phyloP scores from a whole-genome alignment of 2,329 filamentous ascomycete genomes.

The Paecilomyces sp. region DNA sequence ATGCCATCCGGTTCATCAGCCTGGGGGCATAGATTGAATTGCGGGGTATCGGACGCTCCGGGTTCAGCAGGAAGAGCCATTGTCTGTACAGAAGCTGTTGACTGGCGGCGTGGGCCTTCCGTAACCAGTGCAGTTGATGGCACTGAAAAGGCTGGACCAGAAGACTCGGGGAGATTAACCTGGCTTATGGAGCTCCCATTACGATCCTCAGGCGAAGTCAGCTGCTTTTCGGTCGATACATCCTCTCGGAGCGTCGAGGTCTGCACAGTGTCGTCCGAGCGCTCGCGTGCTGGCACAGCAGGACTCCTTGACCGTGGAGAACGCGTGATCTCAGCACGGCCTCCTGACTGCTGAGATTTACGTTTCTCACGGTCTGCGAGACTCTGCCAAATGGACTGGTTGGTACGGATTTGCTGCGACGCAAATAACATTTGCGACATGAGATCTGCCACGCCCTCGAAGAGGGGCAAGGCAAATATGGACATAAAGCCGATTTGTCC shows the following conservation, averaged over 20 bases:
- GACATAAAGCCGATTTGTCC: constrained; percentile 96
- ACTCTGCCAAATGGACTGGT: constrained; percentile 61
- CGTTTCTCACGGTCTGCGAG: constrained; percentile 24
- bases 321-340: constrained; percentile 14
- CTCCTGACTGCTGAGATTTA: constrained; percentile 12
- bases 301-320: constrained; percentile 31
- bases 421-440: constrained; percentile 80
- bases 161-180: constrained; percentile 27
- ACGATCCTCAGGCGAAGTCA: constrained; percentile 10
- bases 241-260: constrained; percentile 9
- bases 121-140: constrained; percentile 22
- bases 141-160: constrained; percentile 23
- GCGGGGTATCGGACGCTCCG: not conserved
- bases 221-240: constrained; percentile 3
- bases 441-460: constrained; percentile 78
- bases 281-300: constrained; percentile 5
- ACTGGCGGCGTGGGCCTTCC: constrained; percentile 21
- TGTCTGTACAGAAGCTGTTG: constrained; percentile 16
- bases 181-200: constrained; percentile 28
- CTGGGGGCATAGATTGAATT: not conserved
- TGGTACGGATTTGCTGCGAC: constrained; percentile 70
- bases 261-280: constrained; percentile 5
- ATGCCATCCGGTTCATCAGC: not conserved
- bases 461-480: constrained; percentile 86
- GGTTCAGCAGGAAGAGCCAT: not conserved